Percentiles rank a stretch among this genome's conserved stretches.
Evolutionary conservation across 108 stramenopile genomes (phyloP).

Genomic region (Epithemia pelagica): DNA sequence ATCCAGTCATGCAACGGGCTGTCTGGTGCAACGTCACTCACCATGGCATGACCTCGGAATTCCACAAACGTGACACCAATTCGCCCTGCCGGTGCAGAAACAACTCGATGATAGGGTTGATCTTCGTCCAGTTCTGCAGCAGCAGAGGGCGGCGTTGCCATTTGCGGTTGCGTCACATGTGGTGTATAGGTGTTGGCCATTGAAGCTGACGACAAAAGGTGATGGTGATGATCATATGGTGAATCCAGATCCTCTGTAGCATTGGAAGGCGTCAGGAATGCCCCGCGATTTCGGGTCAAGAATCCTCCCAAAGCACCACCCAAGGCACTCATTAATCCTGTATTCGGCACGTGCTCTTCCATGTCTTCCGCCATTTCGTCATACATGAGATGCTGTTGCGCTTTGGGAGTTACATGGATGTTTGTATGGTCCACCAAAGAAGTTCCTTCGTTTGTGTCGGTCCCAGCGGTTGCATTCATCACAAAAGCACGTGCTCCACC

Average conservation of each 20-base stretch:
- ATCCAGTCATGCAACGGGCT: constrained; percentile 76
- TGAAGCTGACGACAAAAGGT: not conserved
- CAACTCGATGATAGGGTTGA: constrained; percentile 72
- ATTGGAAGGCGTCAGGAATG: constrained; percentile 4
- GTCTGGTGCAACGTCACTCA: constrained; percentile 60
- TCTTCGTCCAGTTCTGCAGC: constrained; percentile 21
- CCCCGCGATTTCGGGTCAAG: constrained; percentile 39
- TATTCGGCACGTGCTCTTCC: constrained; percentile 15
- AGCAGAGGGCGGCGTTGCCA: not conserved
- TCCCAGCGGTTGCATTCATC: not conserved
- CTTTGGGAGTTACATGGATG: constrained; percentile 10
- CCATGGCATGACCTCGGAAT: constrained; percentile 80
- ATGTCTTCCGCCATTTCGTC: constrained; percentile 12
- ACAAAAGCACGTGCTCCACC: not conserved
- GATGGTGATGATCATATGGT: not conserved
- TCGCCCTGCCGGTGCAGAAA: constrained; percentile 78
- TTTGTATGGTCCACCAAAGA: constrained; percentile 13
- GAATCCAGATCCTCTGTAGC: not conserved
- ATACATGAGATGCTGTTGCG: constrained; percentile 1
- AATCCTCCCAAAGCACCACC: constrained; percentile 69
- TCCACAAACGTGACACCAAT: constrained; percentile 82
- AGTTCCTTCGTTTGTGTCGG: not conserved
- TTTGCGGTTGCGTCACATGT: not conserved
- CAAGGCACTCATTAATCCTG: constrained; percentile 58
- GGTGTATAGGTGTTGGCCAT: not conserved